Conservation (phyloP, 345 rosid genomes). For the Salix dunnii region DNA sequence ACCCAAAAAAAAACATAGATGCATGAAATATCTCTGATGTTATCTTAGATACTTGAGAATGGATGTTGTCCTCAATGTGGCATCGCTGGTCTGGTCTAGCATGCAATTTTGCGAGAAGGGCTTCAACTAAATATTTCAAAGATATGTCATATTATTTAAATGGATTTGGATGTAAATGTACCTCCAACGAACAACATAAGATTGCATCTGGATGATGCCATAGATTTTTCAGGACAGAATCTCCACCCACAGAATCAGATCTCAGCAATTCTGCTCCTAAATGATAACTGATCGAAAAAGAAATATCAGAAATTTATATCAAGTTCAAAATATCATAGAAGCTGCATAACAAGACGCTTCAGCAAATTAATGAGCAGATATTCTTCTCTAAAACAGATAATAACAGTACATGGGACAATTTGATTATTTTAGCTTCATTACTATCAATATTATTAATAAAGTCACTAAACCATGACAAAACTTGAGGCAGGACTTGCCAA, state of each 20-base stretch:
- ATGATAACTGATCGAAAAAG: constrained; percentile 46
- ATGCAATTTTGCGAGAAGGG: background rate
- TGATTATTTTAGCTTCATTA: background rate
- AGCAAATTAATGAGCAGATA: background rate
- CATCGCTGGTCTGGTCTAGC: background rate
- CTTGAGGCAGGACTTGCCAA: constrained; percentile 35
- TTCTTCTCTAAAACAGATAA: background rate
- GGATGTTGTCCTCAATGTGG: background rate
- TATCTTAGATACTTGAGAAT: background rate
- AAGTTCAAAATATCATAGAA: background rate
- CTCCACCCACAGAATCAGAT: constrained; percentile 51
- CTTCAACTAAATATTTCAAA: background rate
- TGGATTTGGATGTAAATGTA: constrained; percentile 16
- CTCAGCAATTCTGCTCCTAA: constrained; percentile 70
- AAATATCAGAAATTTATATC: constrained; percentile 5
- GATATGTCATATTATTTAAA: background rate
- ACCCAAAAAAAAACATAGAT: background rate
- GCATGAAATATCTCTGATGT: background rate
- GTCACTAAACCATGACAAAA: background rate
- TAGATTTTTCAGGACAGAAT: constrained; percentile 63
- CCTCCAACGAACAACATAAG: constrained; percentile 91
- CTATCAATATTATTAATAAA: background rate
- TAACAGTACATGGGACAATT: background rate
- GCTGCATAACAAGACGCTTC: background rate
- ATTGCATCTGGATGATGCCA: constrained; percentile 94